Base-by-base conservation (phyloP, 805 yeast species). In the Ogataea dorogensis region DNA sequence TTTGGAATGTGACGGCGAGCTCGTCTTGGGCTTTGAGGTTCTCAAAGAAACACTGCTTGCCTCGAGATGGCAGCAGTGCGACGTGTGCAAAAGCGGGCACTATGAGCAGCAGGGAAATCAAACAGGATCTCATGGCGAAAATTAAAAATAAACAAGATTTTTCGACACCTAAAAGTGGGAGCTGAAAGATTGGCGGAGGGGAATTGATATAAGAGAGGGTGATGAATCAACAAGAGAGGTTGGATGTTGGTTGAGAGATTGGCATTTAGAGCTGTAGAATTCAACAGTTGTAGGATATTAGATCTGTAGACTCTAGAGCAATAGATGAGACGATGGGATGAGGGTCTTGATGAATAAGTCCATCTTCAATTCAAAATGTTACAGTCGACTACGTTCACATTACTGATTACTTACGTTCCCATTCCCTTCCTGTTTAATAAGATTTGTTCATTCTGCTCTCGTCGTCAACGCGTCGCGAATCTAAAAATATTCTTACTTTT, bases 1-100 rank as follows among this genome's bases (percentile, higher is more conserved):
- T 94, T 66, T 91, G 98, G 75, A 82, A 91, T 31, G 87, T 73
- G 44, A 91, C 81, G 13, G 95, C 83, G 49, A 91, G 68, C 61
- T 84, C 87, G 64, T 91, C 98, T 50, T 86, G 85, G 53, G 72
- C 72, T 58, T 81, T 84, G 67, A 93, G 71, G 40, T 72, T 72
- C 58, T 93, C 98, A 53, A 73, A 87, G 64, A 87, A 91, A 65
- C 98, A 91, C 54, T 82, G 82, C 57, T 81, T 82, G 17, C 95
- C 93, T 51, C 81, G 71, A 12, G 96, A 79, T 10, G 93, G 87
- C 38, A 89, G 66, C 45, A 86, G 68, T 22, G 86, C 91, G 52
- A 86, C 86, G 61, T 87, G 96, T 1, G 94, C 94, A 25, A 33
- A 37, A 5, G 43, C 46, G 13, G 49, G 34, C 22, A 48, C 45